These are phyloP conservation scores for Neurospora sp. DNA, from an alignment of 495 filamentous ascomycete genomes.

Conservation along the genomic window DNA sequence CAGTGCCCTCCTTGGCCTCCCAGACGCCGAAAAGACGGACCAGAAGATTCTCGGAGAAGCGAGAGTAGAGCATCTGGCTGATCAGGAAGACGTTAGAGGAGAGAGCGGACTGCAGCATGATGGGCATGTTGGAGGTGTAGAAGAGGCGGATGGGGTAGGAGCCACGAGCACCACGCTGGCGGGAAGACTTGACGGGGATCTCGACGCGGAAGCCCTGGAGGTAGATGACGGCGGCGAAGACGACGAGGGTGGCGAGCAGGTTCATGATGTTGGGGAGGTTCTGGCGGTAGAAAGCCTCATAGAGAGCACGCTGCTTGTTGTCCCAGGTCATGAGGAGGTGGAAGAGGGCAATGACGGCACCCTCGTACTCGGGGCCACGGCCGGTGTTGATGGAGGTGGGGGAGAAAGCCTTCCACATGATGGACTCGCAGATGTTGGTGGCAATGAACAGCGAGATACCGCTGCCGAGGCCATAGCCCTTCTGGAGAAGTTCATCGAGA, in stretches of 20 bases:
- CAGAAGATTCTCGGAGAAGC: conserved; percentile 96
- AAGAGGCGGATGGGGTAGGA: conserved; percentile 72
- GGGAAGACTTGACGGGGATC: conserved; percentile 98
- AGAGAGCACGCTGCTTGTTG: conserved; percentile 94
- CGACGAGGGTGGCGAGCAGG: conserved; percentile 79
- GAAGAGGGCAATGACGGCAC: conserved; percentile 96
- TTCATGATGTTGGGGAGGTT: conserved; percentile 99
- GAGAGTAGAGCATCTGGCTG: conserved; percentile 97
- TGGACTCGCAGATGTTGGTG: conserved; percentile 99
- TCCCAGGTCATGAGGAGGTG: conserved; percentile 97
- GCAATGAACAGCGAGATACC: conserved; percentile 99
- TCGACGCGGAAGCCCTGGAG: conserved; percentile 99
- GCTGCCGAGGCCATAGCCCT: conserved; percentile 96
- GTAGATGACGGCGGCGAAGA: conserved; percentile 98
- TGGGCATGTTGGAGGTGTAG: conserved; percentile 94
- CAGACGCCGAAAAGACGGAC: conserved; percentile 95
- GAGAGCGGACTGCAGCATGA: conserved; percentile 97
- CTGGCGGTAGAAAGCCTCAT: conserved; percentile 98
- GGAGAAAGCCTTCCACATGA: conserved; percentile 99
- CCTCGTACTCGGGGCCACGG: conserved; percentile 97
- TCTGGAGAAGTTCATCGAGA: conserved; percentile 97
- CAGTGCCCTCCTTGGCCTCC: conserved; percentile 93
- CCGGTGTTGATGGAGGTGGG: conserved; percentile 99
- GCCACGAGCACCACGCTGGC: conserved; percentile 95
- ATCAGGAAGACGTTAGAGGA: conserved; percentile 99